Evolutionary conservation across 208 protist species (phyloP), one percentile per base, ranked within the genome.

Genomic region (Crithidia sp.): DNA sequence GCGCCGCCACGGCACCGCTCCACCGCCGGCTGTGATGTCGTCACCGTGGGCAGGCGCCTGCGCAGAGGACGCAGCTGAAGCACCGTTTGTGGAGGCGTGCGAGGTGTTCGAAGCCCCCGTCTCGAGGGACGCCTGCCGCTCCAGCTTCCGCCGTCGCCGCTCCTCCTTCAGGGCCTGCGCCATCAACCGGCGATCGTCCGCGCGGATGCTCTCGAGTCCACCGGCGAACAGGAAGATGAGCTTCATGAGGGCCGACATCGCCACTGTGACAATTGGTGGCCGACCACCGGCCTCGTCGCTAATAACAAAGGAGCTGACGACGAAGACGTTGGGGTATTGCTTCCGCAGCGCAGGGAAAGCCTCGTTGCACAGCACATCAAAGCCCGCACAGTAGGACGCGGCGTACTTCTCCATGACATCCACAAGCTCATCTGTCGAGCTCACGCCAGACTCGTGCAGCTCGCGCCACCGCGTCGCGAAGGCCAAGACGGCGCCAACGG

Each of bases 221-320:
- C 86, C 86, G 16, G 86, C 83, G 67, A 91, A 88, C 40, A 91
- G 74, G 57, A 82, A 89, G 47, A 91, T 69, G 14, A 88, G 76
- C 67, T 91, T 91, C 28, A 87, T 53, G 7, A 89, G 59, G 2
- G 67, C 59, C 28, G 81, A 89, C 37, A 85, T 55, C 19, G 66
- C 63, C 7, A 86, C 76, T 10, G 73, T 74, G n/a, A 87, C 16
- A 7, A 81, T 78, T 12, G 76, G 70, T 6, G 83, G 77, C 19
- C 76, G 54, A 2, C 56, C 71, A 16, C 67, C 58, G 19, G 67
- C 68, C 39, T 73, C 78, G 36, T 72, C 70, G 12, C 47, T 44
- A 52, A 49, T 65, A 2, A 54, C 40, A 19, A 74, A 77, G 59
- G 74, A 64, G 54, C 76, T 81, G 14, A 73, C 47, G 17, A 81